Evolutionary conservation across 495 filamentous ascomycete species (phyloP).

Genomic region (Aspergillus diversus): DNA sequence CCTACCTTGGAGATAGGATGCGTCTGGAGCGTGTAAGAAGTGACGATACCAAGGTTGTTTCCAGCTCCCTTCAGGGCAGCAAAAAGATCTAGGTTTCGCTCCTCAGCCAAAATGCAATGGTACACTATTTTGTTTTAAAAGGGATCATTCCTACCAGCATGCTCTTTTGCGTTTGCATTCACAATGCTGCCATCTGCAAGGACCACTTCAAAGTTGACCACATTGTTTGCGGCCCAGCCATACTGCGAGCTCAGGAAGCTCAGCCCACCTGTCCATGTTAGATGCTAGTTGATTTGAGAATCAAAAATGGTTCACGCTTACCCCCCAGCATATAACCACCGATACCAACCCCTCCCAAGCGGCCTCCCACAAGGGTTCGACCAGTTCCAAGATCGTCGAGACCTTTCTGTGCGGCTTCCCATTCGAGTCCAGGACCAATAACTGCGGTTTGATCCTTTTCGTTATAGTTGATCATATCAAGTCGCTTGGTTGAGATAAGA

Average conservation of each 20-base stretch:
- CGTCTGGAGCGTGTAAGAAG: constrained; percentile 54
- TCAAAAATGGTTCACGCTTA: constrained; percentile 11
- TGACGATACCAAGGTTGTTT: constrained; percentile 67
- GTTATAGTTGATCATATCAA: constrained; percentile 42
- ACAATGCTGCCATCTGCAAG: constrained; percentile 58
- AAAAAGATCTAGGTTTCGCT: constrained; percentile 51
- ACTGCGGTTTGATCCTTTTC: constrained; percentile 38
- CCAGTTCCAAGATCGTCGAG: constrained; percentile 25
- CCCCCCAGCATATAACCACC: constrained; percentile 47
- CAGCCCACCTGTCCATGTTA: constrained; percentile 38
- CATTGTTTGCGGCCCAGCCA: constrained; percentile 59
- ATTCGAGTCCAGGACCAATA: constrained; percentile 45
- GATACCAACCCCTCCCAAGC: constrained; percentile 34
- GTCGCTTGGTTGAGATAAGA: constrained; percentile 42
- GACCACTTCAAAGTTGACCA: constrained; percentile 58
- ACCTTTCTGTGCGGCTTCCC: constrained; percentile 43
- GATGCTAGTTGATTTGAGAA: not conserved
- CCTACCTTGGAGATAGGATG: constrained; percentile 40
- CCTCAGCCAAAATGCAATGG: not conserved
- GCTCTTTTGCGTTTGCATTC: constrained; percentile 44
- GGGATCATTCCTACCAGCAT: constrained; percentile 38
- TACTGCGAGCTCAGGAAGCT: constrained; percentile 59
- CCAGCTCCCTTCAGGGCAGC: constrained; percentile 58
- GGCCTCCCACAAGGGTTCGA: constrained; percentile 36
- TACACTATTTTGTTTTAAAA: not conserved